Evolutionary conservation across 1,284 basidiomycete species (phyloP), one percentile per base, ranked within the genome.

Genomic region (Coniophora puteana): DNA sequence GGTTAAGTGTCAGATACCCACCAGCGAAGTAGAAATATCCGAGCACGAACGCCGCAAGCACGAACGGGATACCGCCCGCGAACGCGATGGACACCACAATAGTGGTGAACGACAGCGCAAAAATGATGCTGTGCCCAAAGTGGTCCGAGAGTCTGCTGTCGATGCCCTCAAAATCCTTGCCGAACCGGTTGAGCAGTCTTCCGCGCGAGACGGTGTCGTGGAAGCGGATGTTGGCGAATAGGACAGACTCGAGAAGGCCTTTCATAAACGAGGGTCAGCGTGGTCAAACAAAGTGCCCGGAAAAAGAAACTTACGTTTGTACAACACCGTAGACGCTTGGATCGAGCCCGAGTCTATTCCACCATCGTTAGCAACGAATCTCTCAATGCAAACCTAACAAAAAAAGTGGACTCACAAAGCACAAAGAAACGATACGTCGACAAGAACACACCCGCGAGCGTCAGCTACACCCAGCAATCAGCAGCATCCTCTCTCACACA

Each of bases 131-230:
- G 44, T 85, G 77, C 28, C 88, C 88, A 61, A 94, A 87, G 60
- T 93, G 85, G 59, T 95, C 91, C 2, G 91, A 82, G 45, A 93
- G 75, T 43, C 64, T 80, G 47, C 89, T 92, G 59, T 97, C 93
- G 38, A 95, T 81, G 20, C 85, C 88, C 68, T 96, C 93, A 45
- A 95, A 90, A 58, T 96, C 93, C 60, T 96, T 95, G 29, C 92
- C 90, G 53, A 96, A 95, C 27, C 93, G 75, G 58, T 95, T 94
- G 27, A 94, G 66, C 6, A 94, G 67, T 12, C 91, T 79, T 6
- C 93, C 93, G 33, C 90, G 79, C 36, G 85, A 89, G 4, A 92
- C 82, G 0, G 92, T 96, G 57, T 97, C 93, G 55, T 95, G 93
- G 75, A 96, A 96, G 20, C 93, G 80, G 38, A 96, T 83, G 30